These are phyloP conservation scores for Leptomonas pyrrhocoris DNA, from an alignment of 208 protist species.

Conservation along the genomic window DNA sequence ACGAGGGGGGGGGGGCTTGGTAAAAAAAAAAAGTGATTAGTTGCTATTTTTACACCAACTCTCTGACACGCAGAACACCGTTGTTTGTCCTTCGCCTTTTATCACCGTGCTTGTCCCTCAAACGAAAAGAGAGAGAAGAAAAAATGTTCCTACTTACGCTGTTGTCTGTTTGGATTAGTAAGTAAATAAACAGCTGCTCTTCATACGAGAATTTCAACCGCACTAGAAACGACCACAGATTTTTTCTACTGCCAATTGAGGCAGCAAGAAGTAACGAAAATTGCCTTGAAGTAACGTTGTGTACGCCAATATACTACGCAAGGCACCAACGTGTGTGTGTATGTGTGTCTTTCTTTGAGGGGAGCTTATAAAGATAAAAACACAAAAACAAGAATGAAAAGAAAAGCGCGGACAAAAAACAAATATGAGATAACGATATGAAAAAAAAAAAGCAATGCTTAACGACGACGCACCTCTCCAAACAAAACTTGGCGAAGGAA, in stretches of 20 bases:
- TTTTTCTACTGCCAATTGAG: too few relatives aligned
- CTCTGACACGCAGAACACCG: not conserved
- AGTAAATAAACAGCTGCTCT: too few relatives aligned
- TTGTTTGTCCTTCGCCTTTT: not conserved
- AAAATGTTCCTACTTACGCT: not conserved
- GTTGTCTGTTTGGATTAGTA: too few relatives aligned
- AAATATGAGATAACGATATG: not conserved
- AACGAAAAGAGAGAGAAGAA: not conserved
- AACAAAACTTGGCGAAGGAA: not conserved
- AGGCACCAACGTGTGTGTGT: too few relatives aligned
- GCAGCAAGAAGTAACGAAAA: too few relatives aligned
- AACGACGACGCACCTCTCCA: not conserved
- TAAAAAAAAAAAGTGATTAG: too few relatives aligned
- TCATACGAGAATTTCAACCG: too few relatives aligned
- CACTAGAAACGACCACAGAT: too few relatives aligned
- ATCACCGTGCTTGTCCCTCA: not conserved
- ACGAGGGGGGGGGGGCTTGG: not conserved
- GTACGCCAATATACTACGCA: too few relatives aligned
- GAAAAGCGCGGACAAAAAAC: not conserved
- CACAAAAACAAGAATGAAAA: not conserved
- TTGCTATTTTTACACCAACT: too few relatives aligned
- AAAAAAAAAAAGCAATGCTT: conserved; percentile 4
- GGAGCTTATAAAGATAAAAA: not conserved
- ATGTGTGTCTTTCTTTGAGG: too few relatives aligned
- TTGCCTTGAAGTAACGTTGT: too few relatives aligned